A percentile compares a stretch with the other conserved stretches of the same genome.
These are phyloP conservation scores for Apophysomyces trapeziformis DNA, from an alignment of 371 early-diverging fungal species.

Conservation along the genomic window DNA sequence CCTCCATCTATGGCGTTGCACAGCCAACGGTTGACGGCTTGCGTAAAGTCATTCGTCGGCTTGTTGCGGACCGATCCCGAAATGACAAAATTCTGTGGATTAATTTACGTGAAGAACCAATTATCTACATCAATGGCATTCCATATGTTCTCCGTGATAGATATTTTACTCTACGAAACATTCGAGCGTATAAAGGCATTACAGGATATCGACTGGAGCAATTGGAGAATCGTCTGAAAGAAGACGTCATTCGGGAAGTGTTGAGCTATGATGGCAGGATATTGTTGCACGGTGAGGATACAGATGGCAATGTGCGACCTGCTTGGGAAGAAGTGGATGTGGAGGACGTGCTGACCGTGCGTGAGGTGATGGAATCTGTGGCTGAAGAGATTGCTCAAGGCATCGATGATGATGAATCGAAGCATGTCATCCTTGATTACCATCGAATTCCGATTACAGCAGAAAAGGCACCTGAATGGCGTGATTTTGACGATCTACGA, in stretches of 20 bases:
- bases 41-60: constrained; percentile 46
- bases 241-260: constrained; percentile 69
- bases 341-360: constrained; percentile 59
- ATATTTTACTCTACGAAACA: constrained; percentile 68
- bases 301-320: constrained; percentile 50
- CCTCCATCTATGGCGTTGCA: constrained; percentile 67
- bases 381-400: constrained; percentile 27
- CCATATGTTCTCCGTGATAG: constrained; percentile 78
- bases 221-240: constrained; percentile 69
- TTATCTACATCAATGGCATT: constrained; percentile 75
- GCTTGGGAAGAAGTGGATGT: constrained; percentile 66
- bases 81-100: constrained; percentile 66
- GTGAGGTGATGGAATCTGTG: constrained; percentile 56
- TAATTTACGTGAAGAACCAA: constrained; percentile 77
- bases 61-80: constrained; percentile 29
- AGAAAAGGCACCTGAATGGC: constrained; percentile 61
- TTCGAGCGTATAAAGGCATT: constrained; percentile 74
- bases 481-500: constrained; percentile 65
- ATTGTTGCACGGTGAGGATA: constrained; percentile 67
- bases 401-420: background rate
- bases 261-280: constrained; percentile 58
- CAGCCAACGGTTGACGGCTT: constrained; percentile 76
- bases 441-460: constrained; percentile 70
- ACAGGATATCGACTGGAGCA: constrained; percentile 67
- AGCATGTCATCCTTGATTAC: constrained; percentile 30